Evolutionary conservation across 2,329 filamentous ascomycete genomes (phyloP).

Genomic region (Stagonosporopsis vannaccii): DNA sequence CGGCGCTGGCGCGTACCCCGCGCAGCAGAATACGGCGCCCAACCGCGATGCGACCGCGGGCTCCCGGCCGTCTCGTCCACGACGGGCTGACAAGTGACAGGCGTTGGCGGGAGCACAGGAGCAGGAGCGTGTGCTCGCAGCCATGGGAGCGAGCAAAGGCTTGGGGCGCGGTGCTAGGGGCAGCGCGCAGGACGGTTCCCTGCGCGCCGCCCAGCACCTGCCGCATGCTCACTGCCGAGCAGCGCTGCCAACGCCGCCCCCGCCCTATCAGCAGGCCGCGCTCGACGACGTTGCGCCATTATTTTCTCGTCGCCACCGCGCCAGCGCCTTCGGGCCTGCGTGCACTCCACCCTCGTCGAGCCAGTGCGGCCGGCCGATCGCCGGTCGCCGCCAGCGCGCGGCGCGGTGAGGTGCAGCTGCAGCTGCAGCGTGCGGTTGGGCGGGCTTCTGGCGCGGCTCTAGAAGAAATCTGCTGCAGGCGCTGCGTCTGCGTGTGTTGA

Average conservation of each 20-base stretch:
- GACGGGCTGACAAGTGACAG: constrained; percentile 7
- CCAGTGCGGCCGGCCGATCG: constrained; percentile 1
- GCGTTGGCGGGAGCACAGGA: constrained; percentile 10
- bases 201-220: neutral
- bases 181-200: neutral
- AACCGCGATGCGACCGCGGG: neutral
- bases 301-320: constrained; percentile 16
- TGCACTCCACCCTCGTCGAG: constrained; percentile 10
- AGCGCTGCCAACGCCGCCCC: neutral
- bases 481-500: constrained; percentile 9
- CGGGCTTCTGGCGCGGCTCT: constrained; percentile 21
- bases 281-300: constrained; percentile 19
- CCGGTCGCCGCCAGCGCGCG: neutral
- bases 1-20: constrained; percentile 10
- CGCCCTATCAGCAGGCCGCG: constrained; percentile 8
- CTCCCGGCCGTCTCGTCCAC: neutral
- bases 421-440: neutral
- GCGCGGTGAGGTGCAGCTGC: constrained; percentile 19
- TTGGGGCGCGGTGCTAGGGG: constrained; percentile 6
- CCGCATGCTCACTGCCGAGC: constrained; percentile 10
- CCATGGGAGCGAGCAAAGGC: neutral
- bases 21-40: constrained; percentile 2
- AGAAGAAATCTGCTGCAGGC: constrained; percentile 27
- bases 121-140: neutral
- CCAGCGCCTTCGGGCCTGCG: neutral